phyloP scores from a whole-genome alignment of 345 rosid species.

The Euclidium syriacum region DNA sequence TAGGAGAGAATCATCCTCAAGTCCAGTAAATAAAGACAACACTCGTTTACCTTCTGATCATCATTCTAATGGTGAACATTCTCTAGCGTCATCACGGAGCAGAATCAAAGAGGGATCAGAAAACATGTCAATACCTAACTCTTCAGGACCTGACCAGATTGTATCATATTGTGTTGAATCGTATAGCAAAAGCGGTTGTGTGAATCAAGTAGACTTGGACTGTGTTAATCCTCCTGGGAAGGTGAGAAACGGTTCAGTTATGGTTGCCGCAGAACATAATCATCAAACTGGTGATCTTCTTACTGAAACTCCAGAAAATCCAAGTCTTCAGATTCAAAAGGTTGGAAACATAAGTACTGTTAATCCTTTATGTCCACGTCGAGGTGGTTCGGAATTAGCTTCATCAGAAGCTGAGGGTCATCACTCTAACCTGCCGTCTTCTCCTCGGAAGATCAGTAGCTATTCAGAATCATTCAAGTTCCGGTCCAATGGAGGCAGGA shows the following conservation, averaged over 20 bases:
- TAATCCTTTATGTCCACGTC: slow-evolving; percentile 25
- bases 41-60: slow-evolving; percentile 20
- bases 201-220: slow-evolving; percentile 32
- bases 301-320: slow-evolving; percentile 35
- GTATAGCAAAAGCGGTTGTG: slow-evolving; percentile 31
- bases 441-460: slow-evolving; percentile 32
- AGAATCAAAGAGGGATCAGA: slow-evolving; percentile 27
- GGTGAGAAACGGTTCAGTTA: slow-evolving; percentile 33
- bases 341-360: slow-evolving; percentile 32
- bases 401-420: slow-evolving; percentile 37
- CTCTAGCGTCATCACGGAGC: slow-evolving; percentile 24
- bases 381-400: slow-evolving; percentile 41
- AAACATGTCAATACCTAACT: slow-evolving; percentile 30
- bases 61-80: slow-evolving; percentile 34
- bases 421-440: slow-evolving; percentile 23
- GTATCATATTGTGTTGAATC: slow-evolving; percentile 30
- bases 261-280: slow-evolving; percentile 36
- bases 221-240: slow-evolving; percentile 33
- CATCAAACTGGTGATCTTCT: slow-evolving; percentile 22
- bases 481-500: slow-evolving; percentile 30
- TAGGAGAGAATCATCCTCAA: slow-evolving; percentile 30
- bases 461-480: slow-evolving; percentile 29
- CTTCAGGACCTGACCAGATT: slow-evolving; percentile 31
- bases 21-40: slow-evolving; percentile 31
- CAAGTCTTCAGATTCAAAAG: slow-evolving; percentile 29